Conservation (phyloP, 495 filamentous ascomycete species). For the Gamarada debralockiae region DNA sequence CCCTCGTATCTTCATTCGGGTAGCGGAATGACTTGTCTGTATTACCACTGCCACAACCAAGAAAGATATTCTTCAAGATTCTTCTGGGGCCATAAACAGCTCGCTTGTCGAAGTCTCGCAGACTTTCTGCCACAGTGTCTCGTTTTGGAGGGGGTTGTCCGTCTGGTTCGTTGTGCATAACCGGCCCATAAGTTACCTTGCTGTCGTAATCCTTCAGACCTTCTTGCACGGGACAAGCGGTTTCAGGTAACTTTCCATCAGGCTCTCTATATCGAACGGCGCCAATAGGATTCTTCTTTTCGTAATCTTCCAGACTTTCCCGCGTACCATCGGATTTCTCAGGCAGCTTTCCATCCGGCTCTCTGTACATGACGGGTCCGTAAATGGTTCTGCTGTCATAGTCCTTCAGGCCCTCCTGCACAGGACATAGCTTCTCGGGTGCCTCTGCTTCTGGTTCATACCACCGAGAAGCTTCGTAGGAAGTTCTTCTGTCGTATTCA, state of each 20-base stretch:
- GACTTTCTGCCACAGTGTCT: neutral
- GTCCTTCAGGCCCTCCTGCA: constrained; percentile 24
- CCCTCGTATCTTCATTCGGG: constrained; percentile 22
- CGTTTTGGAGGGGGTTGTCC: constrained; percentile 1
- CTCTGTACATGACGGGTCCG: constrained; percentile 1
- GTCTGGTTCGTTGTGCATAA: constrained; percentile 12
- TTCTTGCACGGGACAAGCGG: neutral
- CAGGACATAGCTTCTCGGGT: neutral
- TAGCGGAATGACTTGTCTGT: neutral
- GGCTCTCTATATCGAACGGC: too few relatives aligned
- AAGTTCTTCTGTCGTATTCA: constrained; percentile 11
- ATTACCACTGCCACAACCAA: neutral
- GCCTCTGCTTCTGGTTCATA: neutral
- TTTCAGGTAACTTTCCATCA: constrained; percentile 22
- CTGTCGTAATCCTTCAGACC: constrained; percentile 17
- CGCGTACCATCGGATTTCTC: neutral
- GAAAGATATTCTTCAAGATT: neutral
- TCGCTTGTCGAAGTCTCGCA: neutral
- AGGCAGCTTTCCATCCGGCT: constrained; percentile 9
- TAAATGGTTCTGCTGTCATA: constrained; percentile 6
- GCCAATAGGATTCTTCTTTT: constrained; percentile 20
- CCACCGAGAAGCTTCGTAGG: neutral
- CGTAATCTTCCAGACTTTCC: neutral
- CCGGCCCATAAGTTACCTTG: neutral
- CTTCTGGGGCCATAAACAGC: neutral